Conservation (phyloP, 805 yeast species). For the Osmozyma mogii region DNA sequence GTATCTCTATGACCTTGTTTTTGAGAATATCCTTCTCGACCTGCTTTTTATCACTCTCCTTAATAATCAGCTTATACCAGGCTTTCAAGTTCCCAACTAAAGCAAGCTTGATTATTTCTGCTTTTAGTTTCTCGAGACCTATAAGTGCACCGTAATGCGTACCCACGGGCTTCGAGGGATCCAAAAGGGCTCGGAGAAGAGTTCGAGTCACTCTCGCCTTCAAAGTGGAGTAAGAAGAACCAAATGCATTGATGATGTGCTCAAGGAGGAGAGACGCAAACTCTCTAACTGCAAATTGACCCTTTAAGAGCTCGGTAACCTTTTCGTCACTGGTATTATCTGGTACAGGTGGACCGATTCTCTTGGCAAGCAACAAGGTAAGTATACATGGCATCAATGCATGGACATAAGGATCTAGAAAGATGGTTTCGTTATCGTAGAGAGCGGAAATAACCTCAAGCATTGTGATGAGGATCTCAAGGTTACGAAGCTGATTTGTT, state of each 20-base stretch:
- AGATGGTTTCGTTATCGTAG: constrained; percentile 73
- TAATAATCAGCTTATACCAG: constrained; percentile 64
- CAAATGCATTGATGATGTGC: constrained; percentile 71
- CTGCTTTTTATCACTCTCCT: constrained; percentile 29
- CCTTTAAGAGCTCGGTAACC: constrained; percentile 20
- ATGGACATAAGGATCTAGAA: constrained; percentile 92
- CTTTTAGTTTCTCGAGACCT: constrained; percentile 78
- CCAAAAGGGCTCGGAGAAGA: constrained; percentile 80
- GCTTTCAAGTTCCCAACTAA: constrained; percentile 76
- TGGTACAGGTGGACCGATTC: constrained; percentile 54
- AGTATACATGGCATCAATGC: constrained; percentile 94
- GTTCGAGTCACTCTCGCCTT: constrained; percentile 94
- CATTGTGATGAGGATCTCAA: constrained; percentile 70
- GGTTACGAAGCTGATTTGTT: constrained; percentile 73
- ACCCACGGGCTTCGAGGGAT: constrained; percentile 73
- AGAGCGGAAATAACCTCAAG: constrained; percentile 82
- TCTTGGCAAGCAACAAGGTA: constrained; percentile 81
- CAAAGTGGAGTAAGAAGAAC: constrained; percentile 78
- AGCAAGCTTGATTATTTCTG: constrained; percentile 78
- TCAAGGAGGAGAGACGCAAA: constrained; percentile 79
- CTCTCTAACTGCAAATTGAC: constrained; percentile 64
- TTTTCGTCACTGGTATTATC: constrained; percentile 24
- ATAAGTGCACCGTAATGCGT: constrained; percentile 88
- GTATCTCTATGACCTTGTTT: constrained; percentile 43
- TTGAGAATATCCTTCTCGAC: constrained; percentile 42